phyloP scores from a whole-genome alignment of 192 early-diverging fungal genomes.

The Allomyces arbusculus region DNA sequence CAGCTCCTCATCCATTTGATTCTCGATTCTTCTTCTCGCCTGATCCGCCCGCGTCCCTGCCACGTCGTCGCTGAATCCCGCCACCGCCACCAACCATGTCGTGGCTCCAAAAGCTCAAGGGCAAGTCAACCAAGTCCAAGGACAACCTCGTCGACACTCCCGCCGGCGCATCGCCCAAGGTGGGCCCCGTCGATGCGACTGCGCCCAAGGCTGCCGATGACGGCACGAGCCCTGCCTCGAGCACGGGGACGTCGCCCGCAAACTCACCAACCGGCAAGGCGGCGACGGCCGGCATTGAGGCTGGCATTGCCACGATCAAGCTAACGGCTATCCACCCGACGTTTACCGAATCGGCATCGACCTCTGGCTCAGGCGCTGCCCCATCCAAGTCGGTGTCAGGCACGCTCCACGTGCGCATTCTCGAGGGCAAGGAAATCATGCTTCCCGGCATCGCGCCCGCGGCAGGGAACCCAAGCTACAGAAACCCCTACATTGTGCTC shows the following conservation, averaged over 20 bases:
- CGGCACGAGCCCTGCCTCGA: not conserved
- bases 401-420: not conserved
- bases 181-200: not conserved
- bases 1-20: too few species aligned
- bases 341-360: not conserved
- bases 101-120: not conserved
- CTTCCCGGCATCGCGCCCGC: not conserved
- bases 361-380: not conserved
- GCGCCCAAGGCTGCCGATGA: not conserved
- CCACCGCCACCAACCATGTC: not conserved
- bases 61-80: too few species aligned
- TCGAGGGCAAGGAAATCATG: not conserved
- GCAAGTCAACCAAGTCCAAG: not conserved
- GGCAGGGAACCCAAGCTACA: conserved; percentile 9
- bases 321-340: not conserved
- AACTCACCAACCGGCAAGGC: not conserved
- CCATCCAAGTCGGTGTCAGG: not conserved
- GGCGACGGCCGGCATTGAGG: not conserved
- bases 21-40: too few species aligned
- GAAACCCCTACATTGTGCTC: conserved; percentile 58
- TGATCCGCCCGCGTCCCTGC: too few species aligned
- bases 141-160: not conserved
- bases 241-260: not conserved
- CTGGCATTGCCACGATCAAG: not conserved
- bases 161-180: not conserved